Conservation (phyloP, 192 early-diverging fungal species). For the Backusella luteola region DNA sequence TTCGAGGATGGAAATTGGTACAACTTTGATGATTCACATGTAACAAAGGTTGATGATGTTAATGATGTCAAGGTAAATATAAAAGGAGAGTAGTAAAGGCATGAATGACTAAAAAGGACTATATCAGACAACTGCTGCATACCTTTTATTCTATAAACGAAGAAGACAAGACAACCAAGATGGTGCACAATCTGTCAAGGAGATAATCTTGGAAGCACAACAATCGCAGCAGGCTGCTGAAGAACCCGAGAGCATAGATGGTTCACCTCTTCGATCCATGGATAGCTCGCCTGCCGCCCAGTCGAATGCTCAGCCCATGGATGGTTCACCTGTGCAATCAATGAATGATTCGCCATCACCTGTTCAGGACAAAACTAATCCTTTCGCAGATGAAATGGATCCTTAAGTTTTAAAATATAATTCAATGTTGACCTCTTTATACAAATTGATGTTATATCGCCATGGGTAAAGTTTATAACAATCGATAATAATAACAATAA, state of each 20-base stretch:
- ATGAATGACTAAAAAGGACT: neutral
- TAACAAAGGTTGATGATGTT: slow-evolving; percentile 34
- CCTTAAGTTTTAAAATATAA: neutral
- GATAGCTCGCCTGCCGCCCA: too few species aligned
- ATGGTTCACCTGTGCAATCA: neutral
- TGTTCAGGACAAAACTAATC: neutral
- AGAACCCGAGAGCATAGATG: neutral
- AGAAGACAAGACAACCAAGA: slow-evolving; percentile 23
- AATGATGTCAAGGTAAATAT: slow-evolving; percentile 34
- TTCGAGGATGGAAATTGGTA: slow-evolving; percentile 68
- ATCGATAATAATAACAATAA: too few species aligned
- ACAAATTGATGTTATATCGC: too few species aligned
- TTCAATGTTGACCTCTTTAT: too few species aligned
- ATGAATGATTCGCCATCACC: neutral
- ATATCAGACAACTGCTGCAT: slow-evolving; percentile 53
- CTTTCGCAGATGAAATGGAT: slow-evolving; percentile 1
- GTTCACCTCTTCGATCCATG: too few species aligned
- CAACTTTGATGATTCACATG: slow-evolving; percentile 78
- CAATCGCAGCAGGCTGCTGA: slow-evolving; percentile 17
- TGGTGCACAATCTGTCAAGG: neutral
- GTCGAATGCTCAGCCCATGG: too few species aligned
- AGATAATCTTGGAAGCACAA: slow-evolving; percentile 13
- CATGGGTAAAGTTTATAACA: too few species aligned
- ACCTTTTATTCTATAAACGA: slow-evolving; percentile 62
- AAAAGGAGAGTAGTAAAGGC: neutral